These are phyloP conservation scores for Russula vinacea DNA, from an alignment of 768 basidiomycete species.

Conservation along the genomic window DNA sequence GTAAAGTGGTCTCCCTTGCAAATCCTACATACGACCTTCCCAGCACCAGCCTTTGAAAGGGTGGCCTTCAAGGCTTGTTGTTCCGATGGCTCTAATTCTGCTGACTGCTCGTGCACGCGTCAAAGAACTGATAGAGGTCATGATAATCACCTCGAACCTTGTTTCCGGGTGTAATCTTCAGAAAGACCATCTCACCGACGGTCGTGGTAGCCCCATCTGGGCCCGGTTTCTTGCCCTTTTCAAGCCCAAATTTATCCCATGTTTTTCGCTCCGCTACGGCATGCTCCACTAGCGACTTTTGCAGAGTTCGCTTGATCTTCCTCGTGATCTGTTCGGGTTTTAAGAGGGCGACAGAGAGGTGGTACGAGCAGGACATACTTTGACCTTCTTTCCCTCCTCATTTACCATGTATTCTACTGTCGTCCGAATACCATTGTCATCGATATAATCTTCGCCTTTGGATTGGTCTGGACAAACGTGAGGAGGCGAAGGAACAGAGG, in stretches of 20 bases:
- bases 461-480: slow-evolving; percentile 41
- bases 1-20: slow-evolving; percentile 99
- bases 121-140: not conserved
- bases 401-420: slow-evolving; percentile 46
- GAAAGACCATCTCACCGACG: slow-evolving; percentile 69
- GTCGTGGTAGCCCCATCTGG: slow-evolving; percentile 94
- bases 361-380: slow-evolving; percentile 51
- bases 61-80: slow-evolving; percentile 65
- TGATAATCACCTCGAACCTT: not conserved
- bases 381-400: slow-evolving; percentile 93
- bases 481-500: not conserved
- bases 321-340: slow-evolving; percentile 64
- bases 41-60: slow-evolving; percentile 70
- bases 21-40: slow-evolving; percentile 87
- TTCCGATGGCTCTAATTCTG: slow-evolving; percentile 63
- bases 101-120: slow-evolving; percentile 39
- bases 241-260: slow-evolving; percentile 92
- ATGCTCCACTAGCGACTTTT: slow-evolving; percentile 92
- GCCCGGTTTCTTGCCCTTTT: slow-evolving; percentile 81
- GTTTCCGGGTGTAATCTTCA: slow-evolving; percentile 46
- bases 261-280: slow-evolving; percentile 89
- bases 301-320: slow-evolving; percentile 78
- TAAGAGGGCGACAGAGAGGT: not conserved
- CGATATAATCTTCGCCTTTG: slow-evolving; percentile 67
- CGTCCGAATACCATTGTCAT: slow-evolving; percentile 62